Conservation (phyloP, 768 basidiomycete species). For the Udeniomyces megalosporus region DNA sequence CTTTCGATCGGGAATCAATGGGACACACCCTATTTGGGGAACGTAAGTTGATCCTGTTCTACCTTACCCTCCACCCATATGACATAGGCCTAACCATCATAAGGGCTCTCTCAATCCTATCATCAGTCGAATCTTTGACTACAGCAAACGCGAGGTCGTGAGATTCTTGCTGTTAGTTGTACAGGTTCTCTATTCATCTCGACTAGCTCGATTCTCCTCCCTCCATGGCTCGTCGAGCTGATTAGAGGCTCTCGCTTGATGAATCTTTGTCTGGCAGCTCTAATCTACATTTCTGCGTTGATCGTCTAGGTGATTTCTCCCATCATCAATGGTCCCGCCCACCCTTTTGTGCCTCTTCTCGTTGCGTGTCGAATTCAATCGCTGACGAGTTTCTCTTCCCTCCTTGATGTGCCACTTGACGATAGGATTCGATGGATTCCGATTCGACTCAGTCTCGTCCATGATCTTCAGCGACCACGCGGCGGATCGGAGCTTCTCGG, state of each 20-base stretch:
- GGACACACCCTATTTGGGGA: slow-evolving; percentile 12
- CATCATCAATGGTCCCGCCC: too few species aligned
- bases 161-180: slow-evolving; percentile 8
- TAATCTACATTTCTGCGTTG: slow-evolving; percentile 12
- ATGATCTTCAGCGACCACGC: slow-evolving; percentile 12
- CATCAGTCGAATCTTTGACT: slow-evolving; percentile 14
- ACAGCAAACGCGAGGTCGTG: slow-evolving; percentile 4
- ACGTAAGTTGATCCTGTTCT: slow-evolving; percentile 2
- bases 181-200: neutral
- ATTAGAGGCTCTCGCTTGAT: too few species aligned
- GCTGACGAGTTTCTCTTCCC: too few species aligned
- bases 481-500: neutral
- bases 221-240: too few species aligned
- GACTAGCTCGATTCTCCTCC: too few species aligned
- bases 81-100: too few species aligned
- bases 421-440: slow-evolving; percentile 14
- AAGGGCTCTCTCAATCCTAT: too few species aligned
- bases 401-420: too few species aligned
- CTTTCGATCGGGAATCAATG: neutral
- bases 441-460: slow-evolving; percentile 16
- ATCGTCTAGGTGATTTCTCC: slow-evolving; percentile 3
- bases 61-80: too few species aligned
- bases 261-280: too few species aligned
- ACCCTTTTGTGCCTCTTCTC: neutral
- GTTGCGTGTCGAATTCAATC: too few species aligned